Conservation (phyloP, 257 asterid genomes). For the Solanum bulbocastanum region DNA sequence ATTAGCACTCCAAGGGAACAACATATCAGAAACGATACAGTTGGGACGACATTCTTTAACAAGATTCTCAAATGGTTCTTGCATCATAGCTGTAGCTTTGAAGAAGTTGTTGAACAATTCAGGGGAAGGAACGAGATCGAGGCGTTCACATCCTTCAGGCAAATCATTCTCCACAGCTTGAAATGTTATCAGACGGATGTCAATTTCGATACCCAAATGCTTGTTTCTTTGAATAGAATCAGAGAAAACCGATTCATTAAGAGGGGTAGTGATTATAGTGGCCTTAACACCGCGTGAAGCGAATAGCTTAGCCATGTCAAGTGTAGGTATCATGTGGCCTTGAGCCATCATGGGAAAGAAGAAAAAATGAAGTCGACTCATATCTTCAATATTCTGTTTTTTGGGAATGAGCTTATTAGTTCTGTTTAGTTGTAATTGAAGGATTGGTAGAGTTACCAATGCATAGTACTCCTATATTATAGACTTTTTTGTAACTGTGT, state of each 20-base stretch:
- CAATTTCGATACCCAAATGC: slow-evolving; percentile 19
- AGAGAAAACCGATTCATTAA: slow-evolving; percentile 9
- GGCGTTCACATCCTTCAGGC: slow-evolving; percentile 22
- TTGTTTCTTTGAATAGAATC: slow-evolving; percentile 8
- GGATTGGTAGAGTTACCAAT: not conserved
- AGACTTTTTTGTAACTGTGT: not conserved
- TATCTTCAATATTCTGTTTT: not conserved
- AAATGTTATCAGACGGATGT: slow-evolving; percentile 13
- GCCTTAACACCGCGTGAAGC: slow-evolving; percentile 35
- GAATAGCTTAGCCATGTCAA: slow-evolving; percentile 55
- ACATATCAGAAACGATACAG: slow-evolving; percentile 35
- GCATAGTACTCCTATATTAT: not conserved
- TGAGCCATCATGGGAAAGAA: slow-evolving; percentile 43
- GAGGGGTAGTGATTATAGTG: slow-evolving; percentile 31
- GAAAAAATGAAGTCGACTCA: slow-evolving; percentile 22
- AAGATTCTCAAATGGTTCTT: slow-evolving; percentile 22
- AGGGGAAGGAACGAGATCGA: slow-evolving; percentile 14
- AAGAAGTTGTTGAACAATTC: not conserved
- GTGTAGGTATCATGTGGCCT: slow-evolving; percentile 49
- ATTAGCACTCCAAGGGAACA: slow-evolving; percentile 36
- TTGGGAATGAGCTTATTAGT: not conserved
- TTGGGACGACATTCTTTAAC: slow-evolving; percentile 13
- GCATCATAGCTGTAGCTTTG: slow-evolving; percentile 21
- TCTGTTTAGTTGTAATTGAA: not conserved
- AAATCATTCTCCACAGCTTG: slow-evolving; percentile 26